Percentiles rank a stretch among this genome's conserved stretches.
Conservation (phyloP, 2,329 filamentous ascomycete species). For the Sporothrix curviconia region DNA sequence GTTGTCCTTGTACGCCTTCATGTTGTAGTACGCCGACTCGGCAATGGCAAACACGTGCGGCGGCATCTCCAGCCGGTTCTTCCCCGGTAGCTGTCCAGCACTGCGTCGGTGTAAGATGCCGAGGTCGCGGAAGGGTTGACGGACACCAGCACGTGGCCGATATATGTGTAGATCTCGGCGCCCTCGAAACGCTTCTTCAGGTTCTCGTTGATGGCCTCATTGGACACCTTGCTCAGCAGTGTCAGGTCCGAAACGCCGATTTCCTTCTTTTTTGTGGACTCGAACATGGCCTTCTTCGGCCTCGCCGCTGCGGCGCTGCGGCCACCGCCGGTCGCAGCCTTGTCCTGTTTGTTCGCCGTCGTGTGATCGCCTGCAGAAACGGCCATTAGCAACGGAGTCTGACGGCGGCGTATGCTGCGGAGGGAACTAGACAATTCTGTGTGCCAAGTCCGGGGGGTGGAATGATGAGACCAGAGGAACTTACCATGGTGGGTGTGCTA, state of each 20-base stretch:
- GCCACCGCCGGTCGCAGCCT: constrained; percentile 36
- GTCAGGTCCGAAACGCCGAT: constrained; percentile 97
- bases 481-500: constrained; percentile 9
- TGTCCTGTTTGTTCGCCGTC: constrained; percentile 41
- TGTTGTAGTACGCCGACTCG: constrained; percentile 96
- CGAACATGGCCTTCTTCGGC: constrained; percentile 93
- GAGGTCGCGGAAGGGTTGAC: constrained; percentile 97
- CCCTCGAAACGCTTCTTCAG: constrained; percentile 97
- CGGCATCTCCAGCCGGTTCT: constrained; percentile 91
- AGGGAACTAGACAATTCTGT: not conserved
- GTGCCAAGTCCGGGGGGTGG: not conserved
- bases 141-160: constrained; percentile 97
- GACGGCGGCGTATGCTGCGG: not conserved
- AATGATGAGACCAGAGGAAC: not conserved
- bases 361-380: constrained; percentile 41
- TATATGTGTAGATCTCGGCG: constrained; percentile 98
- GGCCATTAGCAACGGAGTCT: not conserved
- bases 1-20: constrained; percentile 99
- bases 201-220: constrained; percentile 99
- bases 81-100: constrained; percentile 89
- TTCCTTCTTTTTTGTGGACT: constrained; percentile 97
- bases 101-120: constrained; percentile 95
- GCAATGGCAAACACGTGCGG: constrained; percentile 97
- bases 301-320: constrained; percentile 45
- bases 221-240: constrained; percentile 95